These are phyloP conservation scores for Epichloe bromicola DNA, from an alignment of 2,329 filamentous ascomycete genomes.

Conservation along the genomic window DNA sequence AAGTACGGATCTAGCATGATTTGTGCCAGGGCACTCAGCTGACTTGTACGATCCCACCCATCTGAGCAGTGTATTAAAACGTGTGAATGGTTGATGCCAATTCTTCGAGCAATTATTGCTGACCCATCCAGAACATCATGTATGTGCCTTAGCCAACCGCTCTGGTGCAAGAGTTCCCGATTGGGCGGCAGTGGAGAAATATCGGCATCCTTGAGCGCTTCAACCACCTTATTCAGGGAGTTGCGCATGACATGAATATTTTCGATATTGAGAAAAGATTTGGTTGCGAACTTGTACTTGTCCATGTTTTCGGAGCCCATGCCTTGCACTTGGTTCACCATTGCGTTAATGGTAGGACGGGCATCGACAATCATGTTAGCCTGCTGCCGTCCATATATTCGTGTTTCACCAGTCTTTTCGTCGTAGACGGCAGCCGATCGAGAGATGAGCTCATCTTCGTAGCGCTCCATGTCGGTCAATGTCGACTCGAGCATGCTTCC, in stretches of 20 bases:
- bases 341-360: conserved; percentile 83
- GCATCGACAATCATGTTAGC: conserved; percentile 93
- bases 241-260: conserved; percentile 98
- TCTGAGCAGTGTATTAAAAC: conserved; percentile 96
- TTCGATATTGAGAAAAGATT: conserved; percentile 88
- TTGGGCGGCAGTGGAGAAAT: conserved; percentile 72
- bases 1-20: conserved; percentile 94
- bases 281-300: conserved; percentile 83
- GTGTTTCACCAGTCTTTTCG: conserved; percentile 45
- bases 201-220: conserved; percentile 86
- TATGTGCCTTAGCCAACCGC: conserved; percentile 87
- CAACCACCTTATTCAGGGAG: conserved; percentile 76
- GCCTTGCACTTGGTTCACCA: conserved; percentile 86
- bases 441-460: conserved; percentile 55
- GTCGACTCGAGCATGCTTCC: conserved; percentile 30
- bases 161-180: conserved; percentile 66
- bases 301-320: conserved; percentile 97
- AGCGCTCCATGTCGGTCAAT: conserved; percentile 47
- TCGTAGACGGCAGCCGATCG: conserved; percentile 31
- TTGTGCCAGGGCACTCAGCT: conserved; percentile 82
- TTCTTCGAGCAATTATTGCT: conserved; percentile 69
- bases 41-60: conserved; percentile 94
- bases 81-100: conserved; percentile 87
- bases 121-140: conserved; percentile 72
- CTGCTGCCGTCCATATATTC: conserved; percentile 84